Conservation (phyloP, 768 basidiomycete genomes). For the Asterophora lycoperdoides region DNA sequence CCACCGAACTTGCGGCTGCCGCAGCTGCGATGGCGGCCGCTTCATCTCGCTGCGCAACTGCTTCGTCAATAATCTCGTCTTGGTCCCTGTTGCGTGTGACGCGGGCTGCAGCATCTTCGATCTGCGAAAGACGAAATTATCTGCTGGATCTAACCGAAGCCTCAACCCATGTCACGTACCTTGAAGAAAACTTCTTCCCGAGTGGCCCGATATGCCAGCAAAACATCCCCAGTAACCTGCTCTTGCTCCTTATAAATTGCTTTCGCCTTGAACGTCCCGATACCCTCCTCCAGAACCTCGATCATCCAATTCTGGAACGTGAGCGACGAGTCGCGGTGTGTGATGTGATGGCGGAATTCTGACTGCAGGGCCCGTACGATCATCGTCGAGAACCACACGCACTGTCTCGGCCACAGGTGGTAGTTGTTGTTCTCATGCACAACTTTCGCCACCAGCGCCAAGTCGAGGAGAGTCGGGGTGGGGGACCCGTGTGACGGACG, state of each 20-base stretch:
- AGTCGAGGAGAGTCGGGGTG: conserved; percentile 13
- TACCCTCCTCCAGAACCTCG: conserved; percentile 1
- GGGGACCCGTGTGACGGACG: conserved; percentile 2
- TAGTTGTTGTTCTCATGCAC: conserved; percentile 15
- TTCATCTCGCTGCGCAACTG: conserved; percentile 8
- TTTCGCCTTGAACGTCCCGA: conserved; percentile 2
- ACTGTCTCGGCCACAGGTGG: conserved; percentile 12
- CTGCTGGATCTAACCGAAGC: neutral
- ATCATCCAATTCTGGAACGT: conserved; percentile 12
- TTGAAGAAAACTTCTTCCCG: conserved; percentile 9
- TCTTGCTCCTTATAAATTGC: conserved; percentile 11
- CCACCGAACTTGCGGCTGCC: conserved; percentile 5
- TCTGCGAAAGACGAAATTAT: neutral
- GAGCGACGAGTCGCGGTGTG: conserved; percentile 10
- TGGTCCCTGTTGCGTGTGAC: conserved; percentile 6
- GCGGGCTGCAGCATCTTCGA: conserved; percentile 8
- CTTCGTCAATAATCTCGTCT: conserved; percentile 6
- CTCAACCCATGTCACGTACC: neutral
- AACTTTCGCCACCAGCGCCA: conserved; percentile 11
- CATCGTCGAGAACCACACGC: conserved; percentile 14
- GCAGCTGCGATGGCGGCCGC: conserved; percentile 8
- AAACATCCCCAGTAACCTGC: conserved; percentile 4
- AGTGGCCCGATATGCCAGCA: conserved; percentile 4
- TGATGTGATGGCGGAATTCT: conserved; percentile 9
- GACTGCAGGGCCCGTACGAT: conserved; percentile 12